These are phyloP conservation scores for Podaxis sp. DNA, from an alignment of 768 basidiomycete species.

Conservation along the genomic window DNA sequence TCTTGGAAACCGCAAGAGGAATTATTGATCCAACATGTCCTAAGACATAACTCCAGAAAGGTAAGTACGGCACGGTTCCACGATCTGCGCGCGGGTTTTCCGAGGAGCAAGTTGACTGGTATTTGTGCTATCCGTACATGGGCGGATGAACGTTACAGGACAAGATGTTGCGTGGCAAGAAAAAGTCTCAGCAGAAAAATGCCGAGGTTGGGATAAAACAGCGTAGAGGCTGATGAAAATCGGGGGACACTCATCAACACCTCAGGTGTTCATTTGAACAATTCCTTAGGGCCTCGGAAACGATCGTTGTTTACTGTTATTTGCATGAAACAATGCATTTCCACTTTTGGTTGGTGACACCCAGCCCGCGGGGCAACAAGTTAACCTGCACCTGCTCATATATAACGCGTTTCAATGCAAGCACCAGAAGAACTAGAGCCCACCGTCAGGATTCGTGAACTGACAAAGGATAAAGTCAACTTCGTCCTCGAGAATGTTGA, in stretches of 20 bases:
- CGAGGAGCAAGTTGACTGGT: neutral
- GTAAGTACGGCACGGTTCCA: neutral
- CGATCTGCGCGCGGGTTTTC: neutral
- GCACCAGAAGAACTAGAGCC: conserved; percentile 54
- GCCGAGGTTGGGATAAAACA: neutral
- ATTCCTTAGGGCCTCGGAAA: neutral
- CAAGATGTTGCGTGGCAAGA: neutral
- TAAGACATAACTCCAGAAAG: neutral
- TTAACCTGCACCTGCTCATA: neutral
- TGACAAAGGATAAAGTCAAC: conserved; percentile 83
- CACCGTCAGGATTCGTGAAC: conserved; percentile 77
- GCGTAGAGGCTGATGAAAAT: neutral
- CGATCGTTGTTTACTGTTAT: neutral
- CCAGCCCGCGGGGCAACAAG: neutral
- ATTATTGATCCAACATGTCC: neutral
- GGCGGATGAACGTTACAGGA: neutral
- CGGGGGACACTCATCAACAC: neutral
- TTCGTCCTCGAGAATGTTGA: conserved; percentile 97
- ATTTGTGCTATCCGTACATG: neutral
- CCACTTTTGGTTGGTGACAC: conserved; percentile 1
- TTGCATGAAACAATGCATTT: neutral
- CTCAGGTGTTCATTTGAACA: neutral
- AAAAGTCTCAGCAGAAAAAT: neutral
- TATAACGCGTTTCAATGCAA: conserved; percentile 31
- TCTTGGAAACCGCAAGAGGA: neutral